Conservation (phyloP, 768 basidiomycete genomes). For the Pleurotus tuber-regium region DNA sequence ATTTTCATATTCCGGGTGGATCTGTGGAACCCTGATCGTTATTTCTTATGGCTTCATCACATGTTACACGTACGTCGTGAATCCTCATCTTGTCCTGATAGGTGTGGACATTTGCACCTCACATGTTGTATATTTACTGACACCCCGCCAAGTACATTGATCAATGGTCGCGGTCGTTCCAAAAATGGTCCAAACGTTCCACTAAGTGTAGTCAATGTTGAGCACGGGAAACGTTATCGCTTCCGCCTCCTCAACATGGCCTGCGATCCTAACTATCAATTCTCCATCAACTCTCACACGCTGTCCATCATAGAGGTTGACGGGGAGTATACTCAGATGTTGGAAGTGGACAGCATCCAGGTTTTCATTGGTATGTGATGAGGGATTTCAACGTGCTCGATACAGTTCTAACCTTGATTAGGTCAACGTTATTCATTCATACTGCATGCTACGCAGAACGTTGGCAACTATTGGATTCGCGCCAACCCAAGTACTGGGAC, state of each 20-base stretch:
- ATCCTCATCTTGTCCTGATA: background rate
- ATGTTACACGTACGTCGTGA: conserved; percentile 77
- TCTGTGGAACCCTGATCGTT: conserved; percentile 70
- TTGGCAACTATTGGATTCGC: conserved; percentile 34
- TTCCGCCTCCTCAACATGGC: conserved; percentile 6
- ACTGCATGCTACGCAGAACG: conserved; percentile 16
- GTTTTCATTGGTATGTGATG: background rate
- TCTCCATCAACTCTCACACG: conserved; percentile 38
- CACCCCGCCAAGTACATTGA: conserved; percentile 19
- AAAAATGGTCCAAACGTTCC: background rate
- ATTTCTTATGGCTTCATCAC: conserved; percentile 76
- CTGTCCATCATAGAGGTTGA: conserved; percentile 43
- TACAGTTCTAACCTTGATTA: conserved; percentile 25
- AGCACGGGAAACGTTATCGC: conserved; percentile 19
- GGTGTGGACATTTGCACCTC: conserved; percentile 20
- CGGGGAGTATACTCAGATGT: conserved; percentile 27
- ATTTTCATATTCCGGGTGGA: conserved; percentile 91
- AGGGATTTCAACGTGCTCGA: conserved; percentile 27
- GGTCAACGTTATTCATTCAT: conserved; percentile 44
- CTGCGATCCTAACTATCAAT: conserved; percentile 20
- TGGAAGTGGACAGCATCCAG: background rate
- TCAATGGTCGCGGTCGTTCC: conserved; percentile 6
- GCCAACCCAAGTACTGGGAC: conserved; percentile 21
- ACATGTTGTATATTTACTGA: conserved; percentile 10
- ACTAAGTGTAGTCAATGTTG: conserved; percentile 2